These are phyloP conservation scores for Euphorbia tirucalli DNA, from an alignment of 345 rosid species.

Conservation along the genomic window DNA sequence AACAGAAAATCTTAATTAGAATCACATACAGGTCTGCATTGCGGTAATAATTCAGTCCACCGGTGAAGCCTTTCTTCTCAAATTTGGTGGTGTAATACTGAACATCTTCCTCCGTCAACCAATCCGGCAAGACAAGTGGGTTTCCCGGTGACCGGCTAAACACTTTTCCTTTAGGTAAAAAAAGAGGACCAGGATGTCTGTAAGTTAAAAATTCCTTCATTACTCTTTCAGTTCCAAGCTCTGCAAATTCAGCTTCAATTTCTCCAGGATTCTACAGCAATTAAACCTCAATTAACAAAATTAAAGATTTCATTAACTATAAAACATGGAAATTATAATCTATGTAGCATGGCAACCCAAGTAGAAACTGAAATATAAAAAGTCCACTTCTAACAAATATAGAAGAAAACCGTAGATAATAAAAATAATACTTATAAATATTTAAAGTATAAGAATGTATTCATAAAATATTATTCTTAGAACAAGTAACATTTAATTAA, in stretches of 20 bases:
- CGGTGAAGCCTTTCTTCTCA: conserved; percentile 29
- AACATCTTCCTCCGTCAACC: conserved; percentile 32
- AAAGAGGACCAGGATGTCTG: conserved; percentile 17
- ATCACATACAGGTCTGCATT: conserved; percentile 14
- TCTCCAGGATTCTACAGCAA: conserved; percentile 14
- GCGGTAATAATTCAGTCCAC: conserved; percentile 31
- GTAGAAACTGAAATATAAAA: too few species aligned
- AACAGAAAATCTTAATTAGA: too few species aligned
- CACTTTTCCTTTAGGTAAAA: conserved; percentile 16
- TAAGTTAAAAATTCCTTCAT: conserved; percentile 11
- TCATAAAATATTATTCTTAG: too few species aligned
- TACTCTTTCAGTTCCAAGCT: conserved; percentile 19
- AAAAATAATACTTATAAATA: too few species aligned
- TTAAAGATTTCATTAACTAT: too few species aligned
- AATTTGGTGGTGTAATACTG: conserved; percentile 22
- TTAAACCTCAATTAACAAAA: neutral
- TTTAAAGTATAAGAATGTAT: too few species aligned
- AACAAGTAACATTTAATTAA: too few species aligned
- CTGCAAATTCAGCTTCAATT: conserved; percentile 22
- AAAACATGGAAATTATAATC: too few species aligned
- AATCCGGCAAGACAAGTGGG: conserved; percentile 23
- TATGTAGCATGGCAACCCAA: too few species aligned
- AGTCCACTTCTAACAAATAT: too few species aligned
- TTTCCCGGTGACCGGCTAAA: conserved; percentile 20
- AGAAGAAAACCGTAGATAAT: too few species aligned